These are phyloP conservation scores for Fusarium tuaranense DNA, from an alignment of 2,329 filamentous ascomycete species.

Conservation along the genomic window DNA sequence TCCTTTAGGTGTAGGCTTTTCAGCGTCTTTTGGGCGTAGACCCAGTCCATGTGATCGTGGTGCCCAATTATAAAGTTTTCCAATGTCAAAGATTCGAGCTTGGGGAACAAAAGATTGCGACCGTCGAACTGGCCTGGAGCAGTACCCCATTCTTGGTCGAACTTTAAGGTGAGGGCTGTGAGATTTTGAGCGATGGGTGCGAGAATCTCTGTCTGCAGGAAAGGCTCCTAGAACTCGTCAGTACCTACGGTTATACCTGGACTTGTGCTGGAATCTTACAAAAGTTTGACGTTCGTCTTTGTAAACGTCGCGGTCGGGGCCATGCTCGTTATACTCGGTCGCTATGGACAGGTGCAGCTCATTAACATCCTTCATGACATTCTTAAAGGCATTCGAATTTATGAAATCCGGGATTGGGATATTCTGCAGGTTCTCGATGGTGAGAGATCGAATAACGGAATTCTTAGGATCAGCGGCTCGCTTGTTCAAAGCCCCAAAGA, in stretches of 20 bases:
- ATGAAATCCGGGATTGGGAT: background rate
- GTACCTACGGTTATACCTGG: background rate
- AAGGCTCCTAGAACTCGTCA: background rate
- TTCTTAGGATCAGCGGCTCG: background rate
- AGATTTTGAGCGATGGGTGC: background rate
- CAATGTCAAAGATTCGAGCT: background rate
- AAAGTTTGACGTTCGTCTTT: background rate
- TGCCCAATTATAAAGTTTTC: background rate
- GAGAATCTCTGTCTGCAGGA: background rate
- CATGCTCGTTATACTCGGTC: background rate
- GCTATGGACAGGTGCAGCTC: background rate
- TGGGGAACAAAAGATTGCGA: background rate
- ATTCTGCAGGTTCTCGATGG: slow-evolving; percentile 5
- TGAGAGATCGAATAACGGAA: background rate
- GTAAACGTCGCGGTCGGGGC: background rate
- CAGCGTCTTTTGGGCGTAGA: background rate
- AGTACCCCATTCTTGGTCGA: slow-evolving; percentile 2
- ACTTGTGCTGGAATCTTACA: background rate
- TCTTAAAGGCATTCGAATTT: background rate
- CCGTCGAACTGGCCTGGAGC: background rate
- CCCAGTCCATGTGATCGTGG: background rate
- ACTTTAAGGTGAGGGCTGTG: background rate
- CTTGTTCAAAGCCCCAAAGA: background rate
- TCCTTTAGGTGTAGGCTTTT: background rate
- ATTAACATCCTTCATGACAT: background rate